Conservation (phyloP, 2,329 filamentous ascomycete species). For the Xylaria sp. region DNA sequence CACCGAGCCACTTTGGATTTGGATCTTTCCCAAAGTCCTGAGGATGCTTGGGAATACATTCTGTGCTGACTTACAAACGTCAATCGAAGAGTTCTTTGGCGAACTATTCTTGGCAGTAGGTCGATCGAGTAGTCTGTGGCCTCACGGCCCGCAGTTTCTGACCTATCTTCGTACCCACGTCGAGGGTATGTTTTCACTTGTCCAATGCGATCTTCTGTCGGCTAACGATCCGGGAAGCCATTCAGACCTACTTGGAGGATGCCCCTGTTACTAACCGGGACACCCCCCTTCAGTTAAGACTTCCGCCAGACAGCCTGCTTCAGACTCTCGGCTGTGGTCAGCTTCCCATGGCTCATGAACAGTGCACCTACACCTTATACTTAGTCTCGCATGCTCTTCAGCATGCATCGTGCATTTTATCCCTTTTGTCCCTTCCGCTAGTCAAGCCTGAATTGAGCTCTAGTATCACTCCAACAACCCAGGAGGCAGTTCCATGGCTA, state of each 20-base stretch:
- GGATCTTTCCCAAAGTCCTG: constrained; percentile 56
- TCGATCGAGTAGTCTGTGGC: constrained; percentile 44
- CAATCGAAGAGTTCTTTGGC: constrained; percentile 50
- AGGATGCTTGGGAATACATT: constrained; percentile 50
- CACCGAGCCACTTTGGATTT: constrained; percentile 58
- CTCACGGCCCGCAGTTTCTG: constrained; percentile 39
- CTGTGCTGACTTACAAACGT: constrained; percentile 43
- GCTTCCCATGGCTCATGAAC: constrained; percentile 26
- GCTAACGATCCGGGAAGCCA: constrained; percentile 24
- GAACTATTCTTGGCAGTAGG: constrained; percentile 43
- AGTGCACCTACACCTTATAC: constrained; percentile 38
- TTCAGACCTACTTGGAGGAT: constrained; percentile 25
- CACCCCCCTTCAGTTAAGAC: constrained; percentile 27
- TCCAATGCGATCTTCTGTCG: neutral
- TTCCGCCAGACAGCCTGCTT: constrained; percentile 39
- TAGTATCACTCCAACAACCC: constrained; percentile 32
- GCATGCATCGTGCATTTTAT: constrained; percentile 42
- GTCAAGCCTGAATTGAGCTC: constrained; percentile 33
- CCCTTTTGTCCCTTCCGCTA: constrained; percentile 40
- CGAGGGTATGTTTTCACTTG: constrained; percentile 37
- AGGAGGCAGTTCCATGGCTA: constrained; percentile 44
- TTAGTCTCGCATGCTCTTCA: constrained; percentile 41
- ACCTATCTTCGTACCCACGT: constrained; percentile 47
- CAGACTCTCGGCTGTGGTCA: constrained; percentile 23
- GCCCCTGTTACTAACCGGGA: constrained; percentile 28